Conservation (phyloP, 805 yeast species). For the Yarrowia phangngaensis region DNA sequence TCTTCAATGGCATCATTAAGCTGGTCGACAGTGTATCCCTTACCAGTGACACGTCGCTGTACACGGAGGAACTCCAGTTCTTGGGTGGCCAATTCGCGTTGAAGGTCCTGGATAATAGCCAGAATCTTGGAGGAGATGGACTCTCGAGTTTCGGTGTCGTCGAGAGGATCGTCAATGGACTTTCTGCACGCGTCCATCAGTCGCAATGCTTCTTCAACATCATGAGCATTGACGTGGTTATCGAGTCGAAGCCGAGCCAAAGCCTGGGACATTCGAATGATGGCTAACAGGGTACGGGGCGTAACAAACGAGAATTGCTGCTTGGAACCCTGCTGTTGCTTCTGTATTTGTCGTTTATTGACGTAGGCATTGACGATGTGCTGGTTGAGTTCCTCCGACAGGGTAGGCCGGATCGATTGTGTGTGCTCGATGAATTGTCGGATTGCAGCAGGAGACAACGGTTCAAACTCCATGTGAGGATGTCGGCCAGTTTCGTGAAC, state of each 20-base stretch:
- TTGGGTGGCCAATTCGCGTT: slow-evolving; percentile 32
- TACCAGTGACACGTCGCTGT: slow-evolving; percentile 57
- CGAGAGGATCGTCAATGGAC: slow-evolving; percentile 57
- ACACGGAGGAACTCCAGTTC: slow-evolving; percentile 42
- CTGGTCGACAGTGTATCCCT: slow-evolving; percentile 80
- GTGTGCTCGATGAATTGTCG: slow-evolving; percentile 88
- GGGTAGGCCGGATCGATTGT: slow-evolving; percentile 76
- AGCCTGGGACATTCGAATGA: slow-evolving; percentile 90
- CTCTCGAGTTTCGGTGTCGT: slow-evolving; percentile 60
- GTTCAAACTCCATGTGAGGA: slow-evolving; percentile 67
- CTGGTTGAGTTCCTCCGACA: slow-evolving; percentile 78
- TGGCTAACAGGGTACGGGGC: slow-evolving; percentile 89
- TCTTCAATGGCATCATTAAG: slow-evolving; percentile 70
- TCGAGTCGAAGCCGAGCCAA: slow-evolving; percentile 84
- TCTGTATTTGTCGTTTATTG: slow-evolving; percentile 87
- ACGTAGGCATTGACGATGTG: slow-evolving; percentile 83
- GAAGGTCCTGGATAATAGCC: slow-evolving; percentile 55
- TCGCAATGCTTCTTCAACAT: slow-evolving; percentile 94
- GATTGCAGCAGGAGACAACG: slow-evolving; percentile 72
- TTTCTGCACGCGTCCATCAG: slow-evolving; percentile 81
- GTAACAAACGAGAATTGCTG: slow-evolving; percentile 87
- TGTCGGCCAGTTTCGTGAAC: slow-evolving; percentile 92
- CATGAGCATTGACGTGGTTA: slow-evolving; percentile 63
- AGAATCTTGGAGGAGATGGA: slow-evolving; percentile 65
- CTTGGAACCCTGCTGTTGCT: slow-evolving; percentile 63